Evolutionary conservation across 108 stramenopile genomes (phyloP).

Genomic region (Chaetoceros tenuissimus): DNA sequence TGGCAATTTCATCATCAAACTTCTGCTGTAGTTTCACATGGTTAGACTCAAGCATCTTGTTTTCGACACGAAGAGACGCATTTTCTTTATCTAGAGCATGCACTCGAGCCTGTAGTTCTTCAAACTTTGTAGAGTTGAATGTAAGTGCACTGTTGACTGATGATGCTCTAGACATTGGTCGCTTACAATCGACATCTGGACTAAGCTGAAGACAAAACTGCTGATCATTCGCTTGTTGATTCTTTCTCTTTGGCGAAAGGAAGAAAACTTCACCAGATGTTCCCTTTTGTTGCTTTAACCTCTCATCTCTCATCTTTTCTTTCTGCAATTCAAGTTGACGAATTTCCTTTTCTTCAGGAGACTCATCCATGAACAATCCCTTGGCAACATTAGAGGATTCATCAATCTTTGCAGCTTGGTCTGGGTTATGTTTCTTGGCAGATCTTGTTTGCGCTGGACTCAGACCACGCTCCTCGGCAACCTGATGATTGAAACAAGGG

Average conservation of each 20-base stretch:
- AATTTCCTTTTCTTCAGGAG: conserved; percentile 34
- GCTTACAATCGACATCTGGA: too few relatives aligned
- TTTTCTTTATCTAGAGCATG: background rate
- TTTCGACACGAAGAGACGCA: background rate
- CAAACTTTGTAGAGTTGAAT: background rate
- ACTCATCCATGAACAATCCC: conserved; percentile 12
- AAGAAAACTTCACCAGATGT: background rate
- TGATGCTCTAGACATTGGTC: background rate
- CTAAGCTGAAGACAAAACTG: background rate
- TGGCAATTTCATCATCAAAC: background rate
- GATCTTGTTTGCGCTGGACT: conserved; percentile 39
- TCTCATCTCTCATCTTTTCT: conserved; percentile 12
- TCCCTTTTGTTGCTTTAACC: conserved; percentile 4
- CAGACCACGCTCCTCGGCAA: conserved; percentile 35
- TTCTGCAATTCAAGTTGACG: conserved; percentile 5
- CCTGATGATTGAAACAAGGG: background rate
- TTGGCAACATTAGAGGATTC: background rate
- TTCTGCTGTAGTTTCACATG: background rate
- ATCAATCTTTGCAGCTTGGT: background rate
- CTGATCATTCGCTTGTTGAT: background rate
- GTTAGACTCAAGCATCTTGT: background rate
- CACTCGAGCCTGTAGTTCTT: background rate
- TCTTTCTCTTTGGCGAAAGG: background rate
- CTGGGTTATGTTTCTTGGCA: conserved; percentile 26
- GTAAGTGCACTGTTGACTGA: background rate